phyloP scores from a whole-genome alignment of 164 flowering plant genomes.

The Brasenia schreberi region DNA sequence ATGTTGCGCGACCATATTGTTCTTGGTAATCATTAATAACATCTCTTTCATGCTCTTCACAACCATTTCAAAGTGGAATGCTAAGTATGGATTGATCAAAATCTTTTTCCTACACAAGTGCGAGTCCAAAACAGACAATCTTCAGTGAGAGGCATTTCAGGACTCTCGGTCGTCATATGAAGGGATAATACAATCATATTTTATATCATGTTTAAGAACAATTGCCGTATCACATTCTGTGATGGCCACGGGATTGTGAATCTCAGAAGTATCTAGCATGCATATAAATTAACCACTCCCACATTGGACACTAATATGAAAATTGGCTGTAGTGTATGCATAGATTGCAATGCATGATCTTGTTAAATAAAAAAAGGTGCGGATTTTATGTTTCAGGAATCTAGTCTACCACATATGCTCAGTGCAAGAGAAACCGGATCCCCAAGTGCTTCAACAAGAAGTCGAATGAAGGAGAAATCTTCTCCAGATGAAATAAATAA shows the following conservation, averaged over 20 bases:
- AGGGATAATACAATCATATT: too few species aligned
- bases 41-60: not conserved
- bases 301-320: not conserved
- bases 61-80: not conserved
- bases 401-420: not conserved
- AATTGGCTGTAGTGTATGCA: too few species aligned
- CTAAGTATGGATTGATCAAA: not conserved
- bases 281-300: not conserved
- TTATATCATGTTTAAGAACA: too few species aligned
- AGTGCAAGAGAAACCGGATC: not conserved
- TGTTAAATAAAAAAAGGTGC: too few species aligned
- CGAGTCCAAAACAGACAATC: not conserved
- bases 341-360: too few species aligned
- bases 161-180: not conserved
- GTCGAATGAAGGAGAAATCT: not conserved
- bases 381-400: not conserved
- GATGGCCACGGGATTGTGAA: too few species aligned
- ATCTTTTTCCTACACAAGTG: too few species aligned
- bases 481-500: not conserved
- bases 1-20: constrained; percentile 80
- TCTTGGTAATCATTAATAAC: constrained; percentile 32
- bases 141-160: not conserved
- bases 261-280: not conserved
- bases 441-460: not conserved
- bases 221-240: too few species aligned